phyloP scores from a whole-genome alignment of 352 stramenopile species.

The Phytophthora constricta region DNA sequence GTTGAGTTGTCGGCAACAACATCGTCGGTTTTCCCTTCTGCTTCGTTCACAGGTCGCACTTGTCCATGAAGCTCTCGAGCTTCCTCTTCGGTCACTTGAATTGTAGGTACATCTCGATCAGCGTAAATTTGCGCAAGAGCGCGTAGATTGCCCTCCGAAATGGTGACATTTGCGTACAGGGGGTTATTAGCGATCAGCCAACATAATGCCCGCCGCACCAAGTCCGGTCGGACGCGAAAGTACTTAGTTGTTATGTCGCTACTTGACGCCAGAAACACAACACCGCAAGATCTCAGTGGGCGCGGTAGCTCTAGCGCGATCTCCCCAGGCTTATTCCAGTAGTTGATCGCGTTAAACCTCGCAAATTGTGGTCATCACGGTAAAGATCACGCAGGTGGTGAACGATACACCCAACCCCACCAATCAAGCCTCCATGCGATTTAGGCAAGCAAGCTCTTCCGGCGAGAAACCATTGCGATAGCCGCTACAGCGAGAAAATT shows the following conservation, averaged over 20 bases:
- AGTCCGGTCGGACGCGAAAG: background rate
- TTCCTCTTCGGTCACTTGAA: background rate
- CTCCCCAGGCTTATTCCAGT: background rate
- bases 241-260: background rate
- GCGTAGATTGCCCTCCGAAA: background rate
- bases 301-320: background rate
- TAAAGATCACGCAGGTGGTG: background rate
- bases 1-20: no score
- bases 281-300: background rate
- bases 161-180: background rate
- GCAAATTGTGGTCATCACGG: background rate
- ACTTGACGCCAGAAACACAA: background rate
- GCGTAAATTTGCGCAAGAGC: background rate
- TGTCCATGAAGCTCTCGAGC: background rate
- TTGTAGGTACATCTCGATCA: background rate
- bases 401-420: background rate
- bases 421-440: background rate
- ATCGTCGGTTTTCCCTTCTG: background rate
- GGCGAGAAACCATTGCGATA: no score
- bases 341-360: background rate
- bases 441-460: background rate
- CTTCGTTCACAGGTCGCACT: background rate
- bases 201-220: background rate
- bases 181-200: constrained; percentile 3
- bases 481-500: no score